Conservation (phyloP, 257 asterid genomes). For the Prunella vulgaris region DNA sequence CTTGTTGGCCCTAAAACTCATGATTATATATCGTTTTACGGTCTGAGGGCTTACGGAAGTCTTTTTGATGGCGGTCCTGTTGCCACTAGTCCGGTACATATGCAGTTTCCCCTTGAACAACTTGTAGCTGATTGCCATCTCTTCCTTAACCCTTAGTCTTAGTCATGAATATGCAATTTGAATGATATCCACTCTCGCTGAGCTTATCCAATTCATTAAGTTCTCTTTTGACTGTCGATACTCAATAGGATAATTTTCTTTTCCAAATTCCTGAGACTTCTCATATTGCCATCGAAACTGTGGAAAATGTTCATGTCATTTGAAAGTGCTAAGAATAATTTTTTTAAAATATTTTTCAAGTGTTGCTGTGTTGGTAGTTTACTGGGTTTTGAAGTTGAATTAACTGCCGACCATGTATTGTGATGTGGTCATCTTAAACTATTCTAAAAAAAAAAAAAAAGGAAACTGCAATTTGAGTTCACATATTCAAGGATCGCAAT, state of each 20-base stretch:
- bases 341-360: not conserved
- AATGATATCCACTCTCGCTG: not conserved
- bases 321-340: conserved; percentile 6
- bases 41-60: conserved; percentile 75
- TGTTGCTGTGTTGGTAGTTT: not conserved
- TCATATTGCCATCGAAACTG: not conserved
- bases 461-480: not conserved
- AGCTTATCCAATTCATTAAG: conserved; percentile 1
- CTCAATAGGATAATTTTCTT: not conserved
- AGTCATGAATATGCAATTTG: not conserved
- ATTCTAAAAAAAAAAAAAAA: not conserved
- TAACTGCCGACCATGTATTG: not conserved
- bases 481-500: not conserved
- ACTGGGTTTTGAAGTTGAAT: not conserved
- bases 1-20: conserved; percentile 73
- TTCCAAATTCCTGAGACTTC: not conserved
- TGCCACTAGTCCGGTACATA: conserved; percentile 78
- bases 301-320: not conserved
- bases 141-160: conserved; percentile 13
- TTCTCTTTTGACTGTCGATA: not conserved
- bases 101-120: conserved; percentile 12
- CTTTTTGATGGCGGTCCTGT: conserved; percentile 83
- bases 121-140: not conserved
- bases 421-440: not conserved
- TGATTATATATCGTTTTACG: conserved; percentile 84